A percentile compares a stretch with the other conserved stretches of the same genome.
Conservation (phyloP, 805 yeast species). For the Zygosaccharomyces siamensis region DNA sequence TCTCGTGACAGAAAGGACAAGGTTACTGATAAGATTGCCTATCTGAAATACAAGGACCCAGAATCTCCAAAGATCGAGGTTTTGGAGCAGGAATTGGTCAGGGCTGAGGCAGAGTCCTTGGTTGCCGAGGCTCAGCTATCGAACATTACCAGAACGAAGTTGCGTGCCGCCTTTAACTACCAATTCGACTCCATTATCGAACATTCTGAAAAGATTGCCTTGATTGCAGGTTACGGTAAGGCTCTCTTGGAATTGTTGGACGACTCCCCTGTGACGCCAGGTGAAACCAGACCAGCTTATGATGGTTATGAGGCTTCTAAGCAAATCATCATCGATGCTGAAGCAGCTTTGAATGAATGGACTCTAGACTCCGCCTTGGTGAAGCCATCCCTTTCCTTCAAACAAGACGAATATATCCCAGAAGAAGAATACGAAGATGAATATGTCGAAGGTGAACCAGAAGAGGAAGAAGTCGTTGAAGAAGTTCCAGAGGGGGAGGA, state of each 20-base stretch:
- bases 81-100: constrained; percentile 81
- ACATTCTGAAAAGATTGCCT: constrained; percentile 77
- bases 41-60: constrained; percentile 79
- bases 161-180: constrained; percentile 77
- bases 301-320: constrained; percentile 87
- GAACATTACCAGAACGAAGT: constrained; percentile 80
- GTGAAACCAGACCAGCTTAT: constrained; percentile 86
- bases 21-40: constrained; percentile 80
- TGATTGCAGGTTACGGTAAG: constrained; percentile 87
- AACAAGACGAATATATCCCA: constrained; percentile 53
- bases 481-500: constrained; percentile 17
- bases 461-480: constrained; percentile 35
- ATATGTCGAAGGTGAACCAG: constrained; percentile 38
- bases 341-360: constrained; percentile 78
- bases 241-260: constrained; percentile 78
- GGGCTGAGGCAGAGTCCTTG: constrained; percentile 87
- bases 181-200: constrained; percentile 84
- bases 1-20: constrained; percentile 81
- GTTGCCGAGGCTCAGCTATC: constrained; percentile 91
- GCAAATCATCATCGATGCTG: constrained; percentile 82
- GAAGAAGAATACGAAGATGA: constrained; percentile 48
- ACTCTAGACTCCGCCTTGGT: constrained; percentile 78
- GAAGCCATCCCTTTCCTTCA: constrained; percentile 72
- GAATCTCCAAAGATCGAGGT: constrained; percentile 73
- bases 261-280: constrained; percentile 83